Evolutionary conservation across 768 basidiomycete species (phyloP).

Genomic region (Cubamyces sp.): DNA sequence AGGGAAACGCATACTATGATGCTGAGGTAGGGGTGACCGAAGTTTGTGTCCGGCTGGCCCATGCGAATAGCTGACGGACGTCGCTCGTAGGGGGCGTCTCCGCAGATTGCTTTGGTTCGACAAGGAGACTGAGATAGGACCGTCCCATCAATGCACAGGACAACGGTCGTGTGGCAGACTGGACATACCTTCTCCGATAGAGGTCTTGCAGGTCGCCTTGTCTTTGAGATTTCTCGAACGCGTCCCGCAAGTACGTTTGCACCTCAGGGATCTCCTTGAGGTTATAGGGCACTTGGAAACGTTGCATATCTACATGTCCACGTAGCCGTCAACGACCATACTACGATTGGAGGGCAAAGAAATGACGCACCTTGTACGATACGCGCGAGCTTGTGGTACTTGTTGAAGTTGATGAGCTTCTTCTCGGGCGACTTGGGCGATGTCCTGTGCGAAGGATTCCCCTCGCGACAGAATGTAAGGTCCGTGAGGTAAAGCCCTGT

Average conservation of each 20-base stretch:
- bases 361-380: conserved; percentile 75
- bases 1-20: conserved; percentile 26
- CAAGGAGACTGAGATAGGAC: conserved; percentile 49
- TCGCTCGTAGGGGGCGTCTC: conserved; percentile 66
- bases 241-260: conserved; percentile 74
- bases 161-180: background rate
- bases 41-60: conserved; percentile 66
- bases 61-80: conserved; percentile 78
- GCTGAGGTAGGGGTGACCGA: conserved; percentile 43
- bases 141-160: background rate
- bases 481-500: conserved; percentile 86
- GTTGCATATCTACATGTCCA: conserved; percentile 73
- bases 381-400: conserved; percentile 88
- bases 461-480: conserved; percentile 94
- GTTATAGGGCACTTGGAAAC: conserved; percentile 86
- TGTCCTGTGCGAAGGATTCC: conserved; percentile 83
- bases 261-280: conserved; percentile 90
- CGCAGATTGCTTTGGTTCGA: conserved; percentile 82
- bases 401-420: conserved; percentile 93
- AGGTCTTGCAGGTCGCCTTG: conserved; percentile 86
- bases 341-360: background rate
- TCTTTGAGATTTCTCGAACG: conserved; percentile 74
- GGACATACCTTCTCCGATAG: conserved; percentile 77
- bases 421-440: conserved; percentile 77
- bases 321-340: background rate